Conservation (phyloP, 495 filamentous ascomycete genomes). For the Endocarpon pusillum region DNA sequence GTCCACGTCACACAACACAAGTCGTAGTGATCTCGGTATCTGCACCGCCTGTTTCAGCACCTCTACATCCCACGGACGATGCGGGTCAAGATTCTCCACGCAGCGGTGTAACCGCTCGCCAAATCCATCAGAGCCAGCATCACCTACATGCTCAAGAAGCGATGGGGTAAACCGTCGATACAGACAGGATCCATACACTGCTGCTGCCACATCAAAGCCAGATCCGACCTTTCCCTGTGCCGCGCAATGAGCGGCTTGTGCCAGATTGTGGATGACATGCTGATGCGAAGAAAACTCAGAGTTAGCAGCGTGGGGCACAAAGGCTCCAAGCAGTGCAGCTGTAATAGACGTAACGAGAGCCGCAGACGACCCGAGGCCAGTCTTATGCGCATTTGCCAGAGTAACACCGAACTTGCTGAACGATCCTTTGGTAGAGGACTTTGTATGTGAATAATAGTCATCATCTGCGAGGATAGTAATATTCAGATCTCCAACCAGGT, state of each 20-base stretch:
- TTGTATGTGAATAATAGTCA: conserved; percentile 82
- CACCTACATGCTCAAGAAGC: conserved; percentile 47
- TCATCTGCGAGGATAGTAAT: conserved; percentile 87
- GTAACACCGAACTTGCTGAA: conserved; percentile 69
- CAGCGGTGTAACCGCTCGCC: conserved; percentile 40
- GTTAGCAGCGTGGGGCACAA: conserved; percentile 33
- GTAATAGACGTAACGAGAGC: conserved; percentile 87
- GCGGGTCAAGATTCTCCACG: conserved; percentile 39
- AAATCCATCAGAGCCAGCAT: conserved; percentile 47
- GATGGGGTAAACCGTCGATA: conserved; percentile 83
- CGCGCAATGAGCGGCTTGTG: conserved; percentile 85
- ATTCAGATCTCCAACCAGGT: conserved; percentile 45
- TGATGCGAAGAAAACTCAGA: conserved; percentile 10
- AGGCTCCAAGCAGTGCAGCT: conserved; percentile 41
- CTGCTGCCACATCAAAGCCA: conserved; percentile 90
- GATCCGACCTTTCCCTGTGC: conserved; percentile 93
- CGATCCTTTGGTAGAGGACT: conserved; percentile 17
- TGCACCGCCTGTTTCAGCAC: conserved; percentile 43
- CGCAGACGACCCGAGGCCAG: conserved; percentile 87
- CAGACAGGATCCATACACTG: conserved; percentile 75
- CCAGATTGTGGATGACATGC: conserved; percentile 64
- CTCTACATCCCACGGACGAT: conserved; percentile 58
- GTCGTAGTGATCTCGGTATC: conserved; percentile 46
- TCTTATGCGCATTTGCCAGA: conserved; percentile 74
- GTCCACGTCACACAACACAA: conserved; percentile 91